Base-by-base conservation (phyloP, 768 basidiomycete species). In the Lentinula detonsa region DNA sequence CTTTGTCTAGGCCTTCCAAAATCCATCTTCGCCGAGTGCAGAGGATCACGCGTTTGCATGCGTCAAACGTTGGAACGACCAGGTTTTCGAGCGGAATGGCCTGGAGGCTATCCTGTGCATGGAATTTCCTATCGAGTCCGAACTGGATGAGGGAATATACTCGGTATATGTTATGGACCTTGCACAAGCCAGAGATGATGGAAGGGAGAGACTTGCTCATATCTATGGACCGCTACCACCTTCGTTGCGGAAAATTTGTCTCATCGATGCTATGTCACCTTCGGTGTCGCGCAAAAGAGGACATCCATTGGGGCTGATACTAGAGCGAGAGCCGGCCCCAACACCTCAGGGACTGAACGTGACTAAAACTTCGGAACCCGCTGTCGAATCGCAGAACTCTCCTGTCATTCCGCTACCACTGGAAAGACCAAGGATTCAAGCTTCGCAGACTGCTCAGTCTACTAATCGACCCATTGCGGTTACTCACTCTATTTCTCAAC, bases 111-210 rank as follows among this genome's bases (percentile, higher is more conserved):
- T 57, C 10, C n/a, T 57, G 16, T 57, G 56, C 42, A 21, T 57
- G 31, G 56, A 57, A 57, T 57, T 43, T 39, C 56, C 56, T 35
- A 16, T 43, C 42, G 42, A 28, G 5, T 45, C 42, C 11, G 23
- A 28, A 46, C n/a, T 7, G 18, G 40, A 42, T 5, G 21, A 57
- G 16, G 28, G 42, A 9, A 45, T 57, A 57, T 57, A 42, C n/a
- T 37, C 56, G 1, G 42, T 57, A 16, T 57, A 57, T 35, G n/a
- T 57, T 10, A 56, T 56, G 54, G 54, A 56, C 21, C n/a, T 56
- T 42, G 37, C 40, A 21, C 54, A 56, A 9, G 54, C 54, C 18
- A 33, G 37, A 9, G 8, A 16, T n/a, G 56, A 45, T 23, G 33
- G 42, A 13, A 42, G 13, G 28, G 28, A 45, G 10, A 46, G 28